A percentile compares a stretch with the other conserved stretches of the same genome.
These are phyloP conservation scores for Aspergillus fijiensis DNA, from an alignment of 2,329 filamentous ascomycete species.

Conservation along the genomic window DNA sequence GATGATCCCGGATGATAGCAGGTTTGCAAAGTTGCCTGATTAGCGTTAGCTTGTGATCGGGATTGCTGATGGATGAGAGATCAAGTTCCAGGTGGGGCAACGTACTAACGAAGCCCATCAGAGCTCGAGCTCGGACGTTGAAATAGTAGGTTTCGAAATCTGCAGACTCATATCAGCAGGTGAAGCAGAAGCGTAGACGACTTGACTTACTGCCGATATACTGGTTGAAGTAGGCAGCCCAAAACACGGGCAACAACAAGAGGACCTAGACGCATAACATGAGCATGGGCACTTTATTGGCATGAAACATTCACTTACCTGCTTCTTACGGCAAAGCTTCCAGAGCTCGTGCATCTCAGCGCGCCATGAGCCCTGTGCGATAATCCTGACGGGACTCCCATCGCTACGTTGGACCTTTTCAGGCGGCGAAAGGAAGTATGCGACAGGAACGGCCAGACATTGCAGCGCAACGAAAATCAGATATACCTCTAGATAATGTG, in stretches of 20 bases:
- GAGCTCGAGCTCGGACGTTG: conserved; percentile 47
- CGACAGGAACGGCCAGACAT: conserved; percentile 37
- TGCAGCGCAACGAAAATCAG: conserved; percentile 47
- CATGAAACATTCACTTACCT: not conserved
- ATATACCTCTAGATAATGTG: conserved; percentile 27
- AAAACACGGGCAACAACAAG: conserved; percentile 46
- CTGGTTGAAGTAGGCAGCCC: conserved; percentile 48
- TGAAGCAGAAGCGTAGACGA: not conserved
- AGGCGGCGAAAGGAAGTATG: conserved; percentile 40
- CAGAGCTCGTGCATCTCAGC: conserved; percentile 42
- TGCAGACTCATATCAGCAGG: not conserved
- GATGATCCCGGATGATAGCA: conserved; percentile 49
- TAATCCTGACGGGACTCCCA: conserved; percentile 41
- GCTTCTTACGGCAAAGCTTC: conserved; percentile 20
- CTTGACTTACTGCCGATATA: conserved; percentile 34
- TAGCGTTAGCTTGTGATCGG: not conserved
- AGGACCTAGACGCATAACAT: conserved; percentile 23
- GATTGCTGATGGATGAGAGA: not conserved
- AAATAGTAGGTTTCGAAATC: conserved; percentile 53
- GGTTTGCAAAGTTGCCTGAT: conserved; percentile 38
- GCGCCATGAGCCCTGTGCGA: conserved; percentile 40
- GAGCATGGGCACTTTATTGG: not conserved
- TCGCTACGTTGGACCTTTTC: conserved; percentile 47
- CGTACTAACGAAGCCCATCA: conserved; percentile 48
- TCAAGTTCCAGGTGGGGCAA: not conserved